phyloP scores from a whole-genome alignment of 1,284 basidiomycete species.

The Kalmanozyma brasiliensis region DNA sequence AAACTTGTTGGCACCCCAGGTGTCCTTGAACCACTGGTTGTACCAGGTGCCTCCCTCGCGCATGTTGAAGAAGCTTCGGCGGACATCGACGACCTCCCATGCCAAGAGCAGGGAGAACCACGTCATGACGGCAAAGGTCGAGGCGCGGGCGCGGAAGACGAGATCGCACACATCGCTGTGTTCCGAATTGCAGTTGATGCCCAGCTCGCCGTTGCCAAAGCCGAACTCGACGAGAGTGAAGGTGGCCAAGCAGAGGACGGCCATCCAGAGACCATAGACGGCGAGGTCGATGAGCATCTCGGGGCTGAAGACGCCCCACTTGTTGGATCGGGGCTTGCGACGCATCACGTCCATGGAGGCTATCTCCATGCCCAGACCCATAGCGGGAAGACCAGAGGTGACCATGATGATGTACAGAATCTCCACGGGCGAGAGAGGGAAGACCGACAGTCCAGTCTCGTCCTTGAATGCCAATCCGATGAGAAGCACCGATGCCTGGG shows the following conservation, averaged over 20 bases:
- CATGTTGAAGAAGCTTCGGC: constrained; percentile 67
- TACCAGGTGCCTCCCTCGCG: constrained; percentile 47
- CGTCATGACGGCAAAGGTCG: constrained; percentile 65
- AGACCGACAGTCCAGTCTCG: constrained; percentile 72
- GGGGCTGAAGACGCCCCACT: constrained; percentile 65
- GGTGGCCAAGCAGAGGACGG: constrained; percentile 71
- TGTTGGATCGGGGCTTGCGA: constrained; percentile 69
- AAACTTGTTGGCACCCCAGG: constrained; percentile 62
- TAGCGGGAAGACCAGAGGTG: constrained; percentile 68
- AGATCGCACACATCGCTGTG: constrained; percentile 56
- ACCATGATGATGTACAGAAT: constrained; percentile 72
- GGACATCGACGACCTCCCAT: constrained; percentile 67
- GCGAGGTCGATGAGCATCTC: constrained; percentile 71
- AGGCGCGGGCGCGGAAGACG: constrained; percentile 68
- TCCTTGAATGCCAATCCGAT: constrained; percentile 78
- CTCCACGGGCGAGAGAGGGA: constrained; percentile 76
- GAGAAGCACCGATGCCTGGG: constrained; percentile 68
- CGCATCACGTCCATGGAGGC: constrained; percentile 74
- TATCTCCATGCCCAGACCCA: constrained; percentile 72
- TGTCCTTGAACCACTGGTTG: constrained; percentile 58
- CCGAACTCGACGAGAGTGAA: constrained; percentile 57
- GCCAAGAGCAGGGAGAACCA: constrained; percentile 68
- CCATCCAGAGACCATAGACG: constrained; percentile 77
- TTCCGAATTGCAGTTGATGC: constrained; percentile 65
- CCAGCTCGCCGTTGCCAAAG: constrained; percentile 60